Percentiles rank a stretch among this genome's conserved stretches.
These are phyloP conservation scores for Metschnikowia peoriensis DNA, from an alignment of 805 yeast genomes.

Conservation along the genomic window DNA sequence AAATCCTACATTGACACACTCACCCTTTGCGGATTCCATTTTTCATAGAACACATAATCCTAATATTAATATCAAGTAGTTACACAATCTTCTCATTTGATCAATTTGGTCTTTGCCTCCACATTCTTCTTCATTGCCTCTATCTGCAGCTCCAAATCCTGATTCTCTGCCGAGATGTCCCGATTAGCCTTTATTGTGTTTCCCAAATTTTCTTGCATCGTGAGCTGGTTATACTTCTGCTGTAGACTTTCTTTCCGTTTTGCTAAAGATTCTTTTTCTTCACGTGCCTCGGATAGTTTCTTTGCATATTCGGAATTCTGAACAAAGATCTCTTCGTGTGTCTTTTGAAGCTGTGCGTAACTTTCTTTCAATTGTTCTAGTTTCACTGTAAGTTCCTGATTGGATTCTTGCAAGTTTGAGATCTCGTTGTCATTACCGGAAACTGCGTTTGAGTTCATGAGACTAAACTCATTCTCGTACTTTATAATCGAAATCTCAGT, in stretches of 20 bases:
- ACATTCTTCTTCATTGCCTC: constrained; percentile 23
- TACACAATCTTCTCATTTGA: not conserved
- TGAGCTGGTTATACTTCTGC: constrained; percentile 28
- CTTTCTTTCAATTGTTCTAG: constrained; percentile 28
- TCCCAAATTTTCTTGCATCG: constrained; percentile 37
- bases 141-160: constrained; percentile 36
- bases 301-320: constrained; percentile 30
- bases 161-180: constrained; percentile 34
- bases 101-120: constrained; percentile 22
- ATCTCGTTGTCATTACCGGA: constrained; percentile 39
- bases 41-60: too few species aligned
- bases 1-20: too few species aligned
- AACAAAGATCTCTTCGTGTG: constrained; percentile 36
- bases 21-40: too few species aligned
- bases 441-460: constrained; percentile 37
- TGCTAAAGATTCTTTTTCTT: constrained; percentile 20
- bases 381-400: constrained; percentile 30
- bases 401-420: constrained; percentile 35
- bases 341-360: constrained; percentile 28
- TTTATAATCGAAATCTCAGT: constrained; percentile 14
- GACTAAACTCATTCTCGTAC: constrained; percentile 20
- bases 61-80: too few species aligned
- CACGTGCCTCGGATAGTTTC: constrained; percentile 21
- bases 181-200: constrained; percentile 41
- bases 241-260: constrained; percentile 18